Percentiles rank a stretch among this genome's conserved stretches.
Evolutionary conservation across 2,329 filamentous ascomycete species (phyloP).

Genomic region (Ophiostoma populinum): DNA sequence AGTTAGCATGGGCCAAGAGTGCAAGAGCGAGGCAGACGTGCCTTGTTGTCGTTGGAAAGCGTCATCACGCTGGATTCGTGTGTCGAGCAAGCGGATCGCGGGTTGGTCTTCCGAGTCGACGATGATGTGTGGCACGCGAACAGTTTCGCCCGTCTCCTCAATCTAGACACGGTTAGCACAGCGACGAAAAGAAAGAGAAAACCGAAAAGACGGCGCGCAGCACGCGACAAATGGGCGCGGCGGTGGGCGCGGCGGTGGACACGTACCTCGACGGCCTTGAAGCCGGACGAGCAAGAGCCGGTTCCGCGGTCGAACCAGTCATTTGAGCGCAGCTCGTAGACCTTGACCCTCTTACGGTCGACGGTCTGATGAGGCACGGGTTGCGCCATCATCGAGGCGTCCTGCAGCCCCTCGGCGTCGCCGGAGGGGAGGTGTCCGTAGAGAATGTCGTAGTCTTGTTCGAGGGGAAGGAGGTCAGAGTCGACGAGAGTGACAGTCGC

Average conservation of each 20-base stretch:
- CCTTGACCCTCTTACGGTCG: slow-evolving; percentile 75
- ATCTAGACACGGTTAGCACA: slow-evolving; percentile 23
- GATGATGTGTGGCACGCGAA: slow-evolving; percentile 73
- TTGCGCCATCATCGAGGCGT: slow-evolving; percentile 56
- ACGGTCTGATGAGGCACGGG: slow-evolving; percentile 49
- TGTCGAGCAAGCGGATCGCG: slow-evolving; percentile 68
- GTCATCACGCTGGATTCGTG: slow-evolving; percentile 81
- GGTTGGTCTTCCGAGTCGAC: slow-evolving; percentile 91
- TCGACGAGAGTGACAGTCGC: slow-evolving; percentile 36
- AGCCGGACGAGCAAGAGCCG: slow-evolving; percentile 75
- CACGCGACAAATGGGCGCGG: slow-evolving; percentile 2
- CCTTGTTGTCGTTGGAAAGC: slow-evolving; percentile 97
- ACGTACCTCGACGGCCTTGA: slow-evolving; percentile 44
- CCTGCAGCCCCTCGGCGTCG: slow-evolving; percentile 32
- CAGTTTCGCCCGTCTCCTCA: slow-evolving; percentile 29
- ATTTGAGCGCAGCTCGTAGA: slow-evolving; percentile 95
- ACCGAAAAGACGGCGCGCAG: slow-evolving; percentile 4
- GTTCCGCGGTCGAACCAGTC: slow-evolving; percentile 98
- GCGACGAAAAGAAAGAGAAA: slow-evolving; percentile 4
- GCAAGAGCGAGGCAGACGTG: slow-evolving; percentile 22
- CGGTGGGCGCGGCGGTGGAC: too few species aligned
- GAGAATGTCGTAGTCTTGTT: slow-evolving; percentile 41
- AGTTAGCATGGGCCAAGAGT: slow-evolving; percentile 13
- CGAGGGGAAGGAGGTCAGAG: slow-evolving; percentile 39
- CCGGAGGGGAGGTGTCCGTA: slow-evolving; percentile 26